Base-by-base conservation (phyloP, 208 protist species). In the Crithidia bombi region DNA sequence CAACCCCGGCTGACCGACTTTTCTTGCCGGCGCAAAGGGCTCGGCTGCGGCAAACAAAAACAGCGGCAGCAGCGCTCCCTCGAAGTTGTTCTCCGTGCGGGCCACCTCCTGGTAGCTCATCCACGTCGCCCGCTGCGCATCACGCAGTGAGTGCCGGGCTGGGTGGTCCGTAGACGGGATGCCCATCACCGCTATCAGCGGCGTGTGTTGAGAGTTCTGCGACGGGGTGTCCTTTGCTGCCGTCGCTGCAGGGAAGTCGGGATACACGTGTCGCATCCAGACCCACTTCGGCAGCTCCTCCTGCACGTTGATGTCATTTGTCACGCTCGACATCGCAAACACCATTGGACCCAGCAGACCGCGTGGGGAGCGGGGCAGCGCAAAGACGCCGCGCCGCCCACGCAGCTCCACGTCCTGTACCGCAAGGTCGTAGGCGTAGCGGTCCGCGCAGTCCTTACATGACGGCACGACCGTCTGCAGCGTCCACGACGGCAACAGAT, bases 271-370 rank as follows among this genome's bases (percentile, higher is more conserved):
- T 17, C 39, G 56, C 68, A 75, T 17, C 69, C 69, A 75, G 17
- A 10, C 3, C 69, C 69, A 75, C 39, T n/a, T 25, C 54, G 58
- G 59, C 25, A 68, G 39, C 41, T 75, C 69, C n/a, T 9, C 30
- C 1, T 14, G 19, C 23, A 68, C 25, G 19, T 65, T 49, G n/a
- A 75, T 33, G 17, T 38, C 69, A 25, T 75, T 52, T 3, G 69
- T 75, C 36, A 75, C 36, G 61, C 69, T 75, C 25, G 36, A 10
- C 61, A 75, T 68, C 0, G 69, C 69, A 3, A 68, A 36, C 36
- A 75, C 33, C 58, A 75, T 68, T 14, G 69, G 69, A 3, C 69
- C 69, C 5, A 75, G 49, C 19, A 30, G 52, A 23, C 69, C 69
- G 25, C 67, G 43, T 15, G 69, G 69, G 0, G 69, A 50, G 2